Evolutionary conservation across 805 yeast genomes (phyloP).

Genomic region (Spathaspora gorwiae): DNA sequence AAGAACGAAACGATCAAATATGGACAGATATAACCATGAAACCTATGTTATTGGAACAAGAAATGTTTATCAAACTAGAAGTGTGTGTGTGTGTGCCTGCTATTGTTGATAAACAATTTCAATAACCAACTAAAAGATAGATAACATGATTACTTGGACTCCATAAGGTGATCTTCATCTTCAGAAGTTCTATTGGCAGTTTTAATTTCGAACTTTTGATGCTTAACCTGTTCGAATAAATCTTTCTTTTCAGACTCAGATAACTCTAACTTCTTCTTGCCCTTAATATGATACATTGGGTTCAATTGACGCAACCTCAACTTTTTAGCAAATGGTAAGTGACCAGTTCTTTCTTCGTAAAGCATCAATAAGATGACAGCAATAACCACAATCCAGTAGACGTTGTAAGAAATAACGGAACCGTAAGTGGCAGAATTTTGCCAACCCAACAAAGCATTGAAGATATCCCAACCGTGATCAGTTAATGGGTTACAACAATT

Average conservation of each 20-base stretch:
- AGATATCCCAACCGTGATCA: conserved; percentile 92
- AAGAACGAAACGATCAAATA: too few species aligned
- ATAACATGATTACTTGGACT: neutral
- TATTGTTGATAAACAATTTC: too few species aligned
- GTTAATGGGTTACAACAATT: conserved; percentile 91
- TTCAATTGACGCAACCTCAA: conserved; percentile 25
- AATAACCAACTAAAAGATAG: neutral
- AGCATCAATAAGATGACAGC: conserved; percentile 53
- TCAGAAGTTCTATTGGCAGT: neutral
- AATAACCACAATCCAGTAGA: conserved; percentile 75
- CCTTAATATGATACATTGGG: conserved; percentile 32
- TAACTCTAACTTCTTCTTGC: conserved; percentile 42
- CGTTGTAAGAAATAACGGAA: conserved; percentile 77
- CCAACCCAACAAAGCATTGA: conserved; percentile 91
- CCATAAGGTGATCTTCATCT: neutral
- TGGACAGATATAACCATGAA: too few species aligned
- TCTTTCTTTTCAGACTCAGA: conserved; percentile 47
- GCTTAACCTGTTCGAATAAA: conserved; percentile 38
- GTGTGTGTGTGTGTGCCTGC: too few species aligned
- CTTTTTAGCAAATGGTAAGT: conserved; percentile 58
- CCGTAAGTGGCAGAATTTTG: conserved; percentile 91
- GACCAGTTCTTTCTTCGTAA: conserved; percentile 76
- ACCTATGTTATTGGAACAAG: too few species aligned
- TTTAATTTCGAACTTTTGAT: conserved; percentile 8
- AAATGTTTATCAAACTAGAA: too few species aligned